Percentiles rank a stretch among this genome's conserved stretches.
Evolutionary conservation across 139 green algal genomes (phyloP).

Genomic region (Chlamydomonas eustigma): DNA sequence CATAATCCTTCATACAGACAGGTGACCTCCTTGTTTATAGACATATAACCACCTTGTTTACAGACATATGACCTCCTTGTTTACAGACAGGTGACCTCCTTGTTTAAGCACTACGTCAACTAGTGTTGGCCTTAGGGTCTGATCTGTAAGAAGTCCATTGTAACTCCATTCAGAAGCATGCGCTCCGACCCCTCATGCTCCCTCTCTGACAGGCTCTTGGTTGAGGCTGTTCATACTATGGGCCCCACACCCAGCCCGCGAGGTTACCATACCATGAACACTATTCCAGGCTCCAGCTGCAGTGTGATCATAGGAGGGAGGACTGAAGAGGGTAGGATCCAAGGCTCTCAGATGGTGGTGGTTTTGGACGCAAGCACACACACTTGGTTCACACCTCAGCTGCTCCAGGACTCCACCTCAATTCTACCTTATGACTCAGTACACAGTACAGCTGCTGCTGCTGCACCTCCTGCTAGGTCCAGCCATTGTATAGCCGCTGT

Average conservation of each 20-base stretch:
- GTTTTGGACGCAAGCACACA: conserved; percentile 1
- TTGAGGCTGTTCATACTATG: not conserved
- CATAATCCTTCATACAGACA: conserved; percentile 7
- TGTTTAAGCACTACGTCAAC: too few relatives aligned
- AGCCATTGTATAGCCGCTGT: not conserved
- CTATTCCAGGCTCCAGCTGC: not conserved
- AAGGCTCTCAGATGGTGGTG: conserved; percentile 8
- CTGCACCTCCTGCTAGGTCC: not conserved
- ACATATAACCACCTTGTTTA: too few relatives aligned
- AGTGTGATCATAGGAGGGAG: conserved; percentile 1
- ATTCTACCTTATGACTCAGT: not conserved
- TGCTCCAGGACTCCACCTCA: not conserved
- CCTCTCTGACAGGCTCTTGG: not conserved
- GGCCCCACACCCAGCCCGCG: not conserved
- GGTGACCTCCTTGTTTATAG: too few relatives aligned
- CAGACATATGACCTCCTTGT: too few relatives aligned
- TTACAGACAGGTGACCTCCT: too few relatives aligned
- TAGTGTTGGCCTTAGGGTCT: too few relatives aligned
- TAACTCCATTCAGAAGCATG: too few relatives aligned
- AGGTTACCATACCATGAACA: conserved; percentile 6
- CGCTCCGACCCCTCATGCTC: too few relatives aligned
- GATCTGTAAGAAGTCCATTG: too few relatives aligned
- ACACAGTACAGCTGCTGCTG: not conserved
- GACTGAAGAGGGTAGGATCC: conserved; percentile 12
- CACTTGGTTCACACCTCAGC: not conserved